These are phyloP conservation scores for Musa balbisiana DNA, from an alignment of 202 grass and related monocot species.

Conservation along the genomic window DNA sequence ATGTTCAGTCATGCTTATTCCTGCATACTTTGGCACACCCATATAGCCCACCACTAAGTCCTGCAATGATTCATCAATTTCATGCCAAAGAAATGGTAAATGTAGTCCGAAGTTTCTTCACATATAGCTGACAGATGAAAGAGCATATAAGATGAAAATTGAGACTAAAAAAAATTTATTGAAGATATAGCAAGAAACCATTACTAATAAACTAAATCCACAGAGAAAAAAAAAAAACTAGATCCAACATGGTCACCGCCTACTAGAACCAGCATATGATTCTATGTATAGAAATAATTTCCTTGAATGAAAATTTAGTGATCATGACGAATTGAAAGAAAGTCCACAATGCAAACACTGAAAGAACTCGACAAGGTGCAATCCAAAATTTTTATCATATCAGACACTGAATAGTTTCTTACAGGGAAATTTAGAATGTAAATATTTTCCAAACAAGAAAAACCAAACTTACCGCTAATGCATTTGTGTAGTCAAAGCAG, in stretches of 20 bases:
- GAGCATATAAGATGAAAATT: too few species aligned
- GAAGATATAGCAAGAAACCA: too few species aligned
- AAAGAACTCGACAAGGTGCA: too few species aligned
- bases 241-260: too few species aligned
- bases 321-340: background rate
- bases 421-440: background rate
- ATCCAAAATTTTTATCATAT: background rate
- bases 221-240: too few species aligned
- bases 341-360: background rate
- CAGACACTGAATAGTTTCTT: background rate
- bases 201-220: too few species aligned
- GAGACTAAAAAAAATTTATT: too few species aligned
- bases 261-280: too few species aligned
- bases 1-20: conserved; percentile 80
- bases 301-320: background rate
- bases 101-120: background rate
- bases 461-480: conserved; percentile 55
- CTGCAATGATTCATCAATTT: conserved; percentile 33
- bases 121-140: background rate
- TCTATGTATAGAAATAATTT: too few species aligned
- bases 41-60: conserved; percentile 98
- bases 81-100: conserved; percentile 1
- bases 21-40: conserved; percentile 83
- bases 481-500: conserved; percentile 99
- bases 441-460: background rate